Evolutionary conservation across 768 basidiomycete species (phyloP), one percentile per base, ranked within the genome.

Genomic region (Collybiopsis luxurians): DNA sequence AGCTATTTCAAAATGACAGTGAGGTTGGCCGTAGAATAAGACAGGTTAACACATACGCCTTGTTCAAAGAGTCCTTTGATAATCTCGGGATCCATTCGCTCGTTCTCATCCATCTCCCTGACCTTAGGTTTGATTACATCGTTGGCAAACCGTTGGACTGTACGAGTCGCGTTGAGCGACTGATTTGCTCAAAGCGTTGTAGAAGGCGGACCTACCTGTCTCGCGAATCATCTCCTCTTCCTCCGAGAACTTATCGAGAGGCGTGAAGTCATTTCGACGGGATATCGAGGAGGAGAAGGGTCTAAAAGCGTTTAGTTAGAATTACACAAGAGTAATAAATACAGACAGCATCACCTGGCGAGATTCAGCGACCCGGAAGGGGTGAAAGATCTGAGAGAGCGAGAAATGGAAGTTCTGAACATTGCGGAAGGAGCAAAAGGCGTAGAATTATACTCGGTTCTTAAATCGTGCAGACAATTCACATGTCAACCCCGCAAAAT

Each of bases 21-120:
- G 38, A 53, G 31, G 36, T 23, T 42, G 54, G 17, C 17, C 47
- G 56, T 43, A 19, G 31, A 55, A 57, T n/a, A 17, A 28, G 19
- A 34, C 13, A 27, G 38, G 11, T 13, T 12, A 40, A 38, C 2
- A 73, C 90, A 64, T 67, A 96, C 94, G 17, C 97, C 97, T 73
- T 97, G 94, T 49, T 97, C 94, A 60, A 98, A 99, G 12, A 98
- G 79, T 0, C 86, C 92, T 64, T 89, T 79, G 66, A 98, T 92
- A 60, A 99, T 70, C 0, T 74, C 79, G 1, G 91, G 85, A 68
- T 98, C 95, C 96, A 99, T 98, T 56, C 70, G 75, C 73, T 99
- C 96, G 55, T 87, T 90, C 79, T 99, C 97, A 66, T 99, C 97
- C 97, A 99, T 99, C 70, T 95, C 94, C 21, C 86, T 82, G 57